Percentiles rank a stretch among this genome's conserved stretches.
Evolutionary conservation across 202 grass and related monocot genomes (phyloP).

Genomic region (Schoenoplectus triqueter): DNA sequence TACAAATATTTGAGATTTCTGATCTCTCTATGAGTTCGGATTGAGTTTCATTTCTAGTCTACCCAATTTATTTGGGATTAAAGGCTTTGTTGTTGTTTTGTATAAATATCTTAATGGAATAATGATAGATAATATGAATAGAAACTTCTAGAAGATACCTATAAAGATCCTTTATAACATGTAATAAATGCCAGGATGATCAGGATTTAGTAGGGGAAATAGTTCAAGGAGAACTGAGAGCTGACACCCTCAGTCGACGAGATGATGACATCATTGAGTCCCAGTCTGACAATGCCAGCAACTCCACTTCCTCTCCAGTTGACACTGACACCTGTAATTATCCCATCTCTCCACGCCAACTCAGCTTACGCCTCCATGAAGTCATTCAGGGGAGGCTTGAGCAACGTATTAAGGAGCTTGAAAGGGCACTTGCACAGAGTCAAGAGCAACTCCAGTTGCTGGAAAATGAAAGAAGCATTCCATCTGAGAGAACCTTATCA

Average conservation of each 20-base stretch:
- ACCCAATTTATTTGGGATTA: no score
- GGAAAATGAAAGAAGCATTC: slow-evolving; percentile 50
- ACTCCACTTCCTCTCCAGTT: slow-evolving; percentile 60
- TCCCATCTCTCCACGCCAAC: slow-evolving; percentile 72
- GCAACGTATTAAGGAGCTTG: slow-evolving; percentile 83
- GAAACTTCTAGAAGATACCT: not conserved
- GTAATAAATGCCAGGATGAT: slow-evolving; percentile 49
- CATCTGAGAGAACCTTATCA: slow-evolving; percentile 64
- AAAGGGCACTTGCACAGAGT: slow-evolving; percentile 60
- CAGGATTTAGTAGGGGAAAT: slow-evolving; percentile 68
- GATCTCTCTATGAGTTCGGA: no score
- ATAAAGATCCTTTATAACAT: not conserved
- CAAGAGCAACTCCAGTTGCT: slow-evolving; percentile 60
- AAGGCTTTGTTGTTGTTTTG: not conserved
- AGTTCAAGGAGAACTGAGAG: slow-evolving; percentile 75
- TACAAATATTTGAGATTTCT: not conserved
- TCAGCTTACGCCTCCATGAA: slow-evolving; percentile 81
- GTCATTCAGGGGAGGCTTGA: slow-evolving; percentile 75
- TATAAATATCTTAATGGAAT: slow-evolving; percentile 37
- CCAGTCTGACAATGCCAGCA: slow-evolving; percentile 50
- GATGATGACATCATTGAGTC: slow-evolving; percentile 42
- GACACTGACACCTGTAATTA: slow-evolving; percentile 51
- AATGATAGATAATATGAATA: slow-evolving; percentile 12
- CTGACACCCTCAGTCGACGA: slow-evolving; percentile 43
- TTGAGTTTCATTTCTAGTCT: no score